Conservation (phyloP, 2,329 filamentous ascomycete species). For the Epicoccum nigrum region DNA sequence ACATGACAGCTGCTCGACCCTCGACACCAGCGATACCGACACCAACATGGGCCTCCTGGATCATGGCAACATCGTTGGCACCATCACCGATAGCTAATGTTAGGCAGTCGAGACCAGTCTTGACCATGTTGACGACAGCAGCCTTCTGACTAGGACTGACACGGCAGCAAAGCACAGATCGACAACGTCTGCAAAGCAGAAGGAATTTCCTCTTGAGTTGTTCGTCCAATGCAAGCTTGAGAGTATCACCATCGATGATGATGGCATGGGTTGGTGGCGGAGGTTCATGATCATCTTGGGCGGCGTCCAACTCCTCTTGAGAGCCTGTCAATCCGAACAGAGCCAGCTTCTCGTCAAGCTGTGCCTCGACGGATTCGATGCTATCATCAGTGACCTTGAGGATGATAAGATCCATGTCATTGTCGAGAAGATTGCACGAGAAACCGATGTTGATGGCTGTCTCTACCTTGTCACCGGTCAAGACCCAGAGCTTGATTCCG, state of each 20-base stretch:
- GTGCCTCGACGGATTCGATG: slow-evolving; percentile 66
- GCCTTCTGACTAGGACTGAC: slow-evolving; percentile 97
- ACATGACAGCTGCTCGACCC: slow-evolving; percentile 82
- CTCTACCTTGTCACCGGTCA: slow-evolving; percentile 98
- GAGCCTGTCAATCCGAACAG: slow-evolving; percentile 81
- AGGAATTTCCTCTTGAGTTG: slow-evolving; percentile 88
- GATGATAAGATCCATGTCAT: slow-evolving; percentile 95
- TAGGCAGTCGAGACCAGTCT: slow-evolving; percentile 93
- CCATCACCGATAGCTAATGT: slow-evolving; percentile 90
- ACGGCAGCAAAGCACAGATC: slow-evolving; percentile 94
- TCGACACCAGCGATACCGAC: slow-evolving; percentile 89
- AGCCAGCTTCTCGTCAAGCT: slow-evolving; percentile 75
- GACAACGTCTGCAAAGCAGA: slow-evolving; percentile 94
- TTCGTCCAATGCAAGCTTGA: slow-evolving; percentile 86
- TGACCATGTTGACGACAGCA: slow-evolving; percentile 95
- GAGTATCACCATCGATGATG: slow-evolving; percentile 91
- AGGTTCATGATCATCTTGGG: slow-evolving; percentile 82
- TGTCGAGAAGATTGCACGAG: slow-evolving; percentile 95
- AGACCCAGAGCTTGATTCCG: slow-evolving; percentile 97
- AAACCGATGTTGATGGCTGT: slow-evolving; percentile 99
- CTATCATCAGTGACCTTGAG: slow-evolving; percentile 83
- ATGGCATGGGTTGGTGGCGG: slow-evolving; percentile 88
- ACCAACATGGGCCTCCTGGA: slow-evolving; percentile 86
- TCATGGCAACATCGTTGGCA: slow-evolving; percentile 93
- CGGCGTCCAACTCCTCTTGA: slow-evolving; percentile 80